Conservation (phyloP, 306 rosid genomes). For the Morella rubra region DNA sequence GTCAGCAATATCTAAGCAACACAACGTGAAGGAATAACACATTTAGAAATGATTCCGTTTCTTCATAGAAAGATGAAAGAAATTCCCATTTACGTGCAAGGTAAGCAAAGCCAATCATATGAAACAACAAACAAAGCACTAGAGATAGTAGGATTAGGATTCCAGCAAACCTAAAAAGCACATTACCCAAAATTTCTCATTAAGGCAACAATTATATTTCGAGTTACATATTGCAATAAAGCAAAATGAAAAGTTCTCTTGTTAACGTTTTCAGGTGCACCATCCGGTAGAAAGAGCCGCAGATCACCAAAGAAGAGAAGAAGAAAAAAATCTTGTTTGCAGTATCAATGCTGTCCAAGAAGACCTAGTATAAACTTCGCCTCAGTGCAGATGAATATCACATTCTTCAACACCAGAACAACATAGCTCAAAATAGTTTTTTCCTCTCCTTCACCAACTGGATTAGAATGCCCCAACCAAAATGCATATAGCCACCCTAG, state of each 20-base stretch:
- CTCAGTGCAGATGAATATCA: neutral
- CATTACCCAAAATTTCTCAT: neutral
- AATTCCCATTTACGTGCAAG: neutral
- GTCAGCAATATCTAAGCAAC: constrained; percentile 12
- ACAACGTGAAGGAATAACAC: constrained; percentile 3
- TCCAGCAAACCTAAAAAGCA: neutral
- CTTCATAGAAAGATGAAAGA: neutral
- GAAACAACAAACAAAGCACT: neutral
- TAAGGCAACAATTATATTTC: neutral
- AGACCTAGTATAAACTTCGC: neutral
- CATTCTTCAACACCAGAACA: neutral
- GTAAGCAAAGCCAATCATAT: neutral
- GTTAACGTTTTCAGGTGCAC: neutral
- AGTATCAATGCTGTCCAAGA: neutral
- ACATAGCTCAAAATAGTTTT: neutral
- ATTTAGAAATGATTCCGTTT: neutral
- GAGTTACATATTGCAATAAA: neutral
- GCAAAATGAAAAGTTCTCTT: neutral
- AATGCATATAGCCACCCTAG: neutral
- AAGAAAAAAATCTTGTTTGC: neutral
- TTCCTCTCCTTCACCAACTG: neutral
- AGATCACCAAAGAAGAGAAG: neutral
- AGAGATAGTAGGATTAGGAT: neutral
- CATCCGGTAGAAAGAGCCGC: neutral
- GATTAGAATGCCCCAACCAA: neutral